Evolutionary conservation across 1,139 yeast species (phyloP).

Genomic region (Chernovozyma sophiae-reginae): DNA sequence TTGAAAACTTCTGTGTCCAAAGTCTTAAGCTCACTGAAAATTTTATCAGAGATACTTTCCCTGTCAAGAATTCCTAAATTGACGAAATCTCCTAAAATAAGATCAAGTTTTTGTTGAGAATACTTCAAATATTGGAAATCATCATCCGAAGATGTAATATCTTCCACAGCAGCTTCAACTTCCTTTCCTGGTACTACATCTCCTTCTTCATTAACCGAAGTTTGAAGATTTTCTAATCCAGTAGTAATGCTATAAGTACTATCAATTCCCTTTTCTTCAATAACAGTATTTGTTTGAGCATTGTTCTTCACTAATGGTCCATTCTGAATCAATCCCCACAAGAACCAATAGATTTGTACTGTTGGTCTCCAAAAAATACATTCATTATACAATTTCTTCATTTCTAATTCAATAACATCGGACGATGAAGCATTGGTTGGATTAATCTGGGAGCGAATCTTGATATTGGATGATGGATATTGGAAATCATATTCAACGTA

Average conservation of each 20-base stretch:
- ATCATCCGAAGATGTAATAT: slow-evolving; percentile 50
- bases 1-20: slow-evolving; percentile 37
- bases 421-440: slow-evolving; percentile 16
- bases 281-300: slow-evolving; percentile 11
- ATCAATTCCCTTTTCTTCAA: slow-evolving; percentile 30
- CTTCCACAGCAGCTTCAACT: slow-evolving; percentile 23
- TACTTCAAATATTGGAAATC: slow-evolving; percentile 77
- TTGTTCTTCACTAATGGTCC: slow-evolving; percentile 32
- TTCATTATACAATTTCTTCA: slow-evolving; percentile 57
- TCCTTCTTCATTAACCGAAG: slow-evolving; percentile 21
- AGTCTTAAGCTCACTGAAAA: slow-evolving; percentile 29
- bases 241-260: slow-evolving; percentile 40
- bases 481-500: slow-evolving; percentile 59
- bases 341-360: slow-evolving; percentile 75
- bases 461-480: slow-evolving; percentile 33
- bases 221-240: slow-evolving; percentile 25
- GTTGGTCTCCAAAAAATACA: slow-evolving; percentile 77
- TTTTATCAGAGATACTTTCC: slow-evolving; percentile 24
- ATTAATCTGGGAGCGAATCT: slow-evolving; percentile 8
- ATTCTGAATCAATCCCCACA: slow-evolving; percentile 88
- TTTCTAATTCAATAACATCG: slow-evolving; percentile 46
- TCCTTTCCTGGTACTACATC: too few species aligned
- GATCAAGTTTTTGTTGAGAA: slow-evolving; percentile 66
- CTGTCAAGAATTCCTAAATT: slow-evolving; percentile 52
- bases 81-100: slow-evolving; percentile 73